phyloP scores from a whole-genome alignment of 1,284 basidiomycete species.

The Mycosarcoma maydis region DNA sequence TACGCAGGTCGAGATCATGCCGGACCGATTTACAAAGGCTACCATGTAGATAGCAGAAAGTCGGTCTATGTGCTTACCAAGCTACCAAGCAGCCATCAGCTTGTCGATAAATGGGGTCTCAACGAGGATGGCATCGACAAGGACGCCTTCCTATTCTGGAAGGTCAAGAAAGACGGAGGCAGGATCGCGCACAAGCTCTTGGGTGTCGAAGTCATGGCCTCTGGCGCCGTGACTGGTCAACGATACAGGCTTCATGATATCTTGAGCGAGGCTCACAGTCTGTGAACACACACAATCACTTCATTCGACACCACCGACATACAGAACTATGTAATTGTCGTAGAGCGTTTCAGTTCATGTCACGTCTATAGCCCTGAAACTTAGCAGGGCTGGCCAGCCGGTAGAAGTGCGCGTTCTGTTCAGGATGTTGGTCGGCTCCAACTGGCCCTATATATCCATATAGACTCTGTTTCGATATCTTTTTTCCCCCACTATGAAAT shows the following conservation, averaged over 20 bases:
- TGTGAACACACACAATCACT: too few relatives aligned
- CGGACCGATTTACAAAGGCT: not conserved
- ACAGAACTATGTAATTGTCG: too few relatives aligned
- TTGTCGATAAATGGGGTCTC: not conserved
- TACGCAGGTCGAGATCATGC: not conserved
- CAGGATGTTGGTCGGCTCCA: too few relatives aligned
- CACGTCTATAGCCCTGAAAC: too few relatives aligned
- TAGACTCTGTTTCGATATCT: too few relatives aligned
- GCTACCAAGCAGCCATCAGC: not conserved
- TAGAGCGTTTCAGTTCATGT: too few relatives aligned
- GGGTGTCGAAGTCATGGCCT: not conserved
- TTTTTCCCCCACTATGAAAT: too few relatives aligned
- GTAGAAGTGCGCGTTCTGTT: too few relatives aligned
- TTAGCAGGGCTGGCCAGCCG: too few relatives aligned
- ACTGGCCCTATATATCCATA: too few relatives aligned
- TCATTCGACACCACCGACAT: too few relatives aligned
- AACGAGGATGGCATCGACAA: not conserved
- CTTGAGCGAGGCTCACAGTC: too few relatives aligned
- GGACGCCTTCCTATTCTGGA: conserved; percentile 12
- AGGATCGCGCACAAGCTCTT: not conserved
- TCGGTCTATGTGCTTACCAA: conserved; percentile 8
- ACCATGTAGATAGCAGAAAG: not conserved
- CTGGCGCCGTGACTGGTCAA: not conserved
- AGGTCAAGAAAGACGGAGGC: not conserved
- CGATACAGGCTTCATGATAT: not conserved